phyloP scores from a whole-genome alignment of 108 stramenopile genomes.

The Poteriospumella lacustris region DNA sequence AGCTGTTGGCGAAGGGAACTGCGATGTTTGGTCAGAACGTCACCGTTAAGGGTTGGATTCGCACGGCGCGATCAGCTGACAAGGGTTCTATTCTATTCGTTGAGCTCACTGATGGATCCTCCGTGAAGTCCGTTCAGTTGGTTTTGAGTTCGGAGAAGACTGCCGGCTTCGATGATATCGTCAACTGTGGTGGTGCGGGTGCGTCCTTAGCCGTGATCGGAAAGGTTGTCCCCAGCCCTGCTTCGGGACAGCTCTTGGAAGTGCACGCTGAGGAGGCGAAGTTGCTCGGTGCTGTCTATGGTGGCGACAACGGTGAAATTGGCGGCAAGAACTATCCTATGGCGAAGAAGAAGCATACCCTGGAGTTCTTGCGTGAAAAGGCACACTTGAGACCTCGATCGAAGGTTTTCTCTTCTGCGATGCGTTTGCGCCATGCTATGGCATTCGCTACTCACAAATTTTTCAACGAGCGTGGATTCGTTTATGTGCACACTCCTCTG shows the following conservation, averaged over 20 bases:
- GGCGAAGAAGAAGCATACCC: slow-evolving; percentile 58
- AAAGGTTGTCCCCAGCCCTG: slow-evolving; percentile 52
- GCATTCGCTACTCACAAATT: slow-evolving; percentile 77
- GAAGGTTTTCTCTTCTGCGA: slow-evolving; percentile 58
- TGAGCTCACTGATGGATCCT: slow-evolving; percentile 73
- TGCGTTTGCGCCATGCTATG: slow-evolving; percentile 73
- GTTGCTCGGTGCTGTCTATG: slow-evolving; percentile 58
- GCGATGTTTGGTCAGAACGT: slow-evolving; percentile 50
- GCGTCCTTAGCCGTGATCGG: slow-evolving; percentile 61
- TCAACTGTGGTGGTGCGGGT: slow-evolving; percentile 53
- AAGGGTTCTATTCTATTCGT: slow-evolving; percentile 66
- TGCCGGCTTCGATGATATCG: slow-evolving; percentile 55
- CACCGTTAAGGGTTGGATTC: slow-evolving; percentile 71
- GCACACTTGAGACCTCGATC: slow-evolving; percentile 71
- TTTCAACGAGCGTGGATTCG: slow-evolving; percentile 69
- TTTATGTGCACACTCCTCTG: slow-evolving; percentile 73
- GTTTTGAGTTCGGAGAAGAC: slow-evolving; percentile 47
- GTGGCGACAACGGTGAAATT: slow-evolving; percentile 33
- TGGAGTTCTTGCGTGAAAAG: slow-evolving; percentile 65
- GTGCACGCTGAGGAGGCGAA: slow-evolving; percentile 54
- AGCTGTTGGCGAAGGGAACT: slow-evolving; percentile 36
- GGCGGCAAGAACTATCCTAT: slow-evolving; percentile 41
- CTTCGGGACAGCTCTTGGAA: slow-evolving; percentile 63
- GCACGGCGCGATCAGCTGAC: slow-evolving; percentile 58
- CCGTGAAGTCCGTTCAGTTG: slow-evolving; percentile 51